These are phyloP conservation scores for Diaporthe sp. DNA, from an alignment of 2,329 filamentous ascomycete species.

Conservation along the genomic window DNA sequence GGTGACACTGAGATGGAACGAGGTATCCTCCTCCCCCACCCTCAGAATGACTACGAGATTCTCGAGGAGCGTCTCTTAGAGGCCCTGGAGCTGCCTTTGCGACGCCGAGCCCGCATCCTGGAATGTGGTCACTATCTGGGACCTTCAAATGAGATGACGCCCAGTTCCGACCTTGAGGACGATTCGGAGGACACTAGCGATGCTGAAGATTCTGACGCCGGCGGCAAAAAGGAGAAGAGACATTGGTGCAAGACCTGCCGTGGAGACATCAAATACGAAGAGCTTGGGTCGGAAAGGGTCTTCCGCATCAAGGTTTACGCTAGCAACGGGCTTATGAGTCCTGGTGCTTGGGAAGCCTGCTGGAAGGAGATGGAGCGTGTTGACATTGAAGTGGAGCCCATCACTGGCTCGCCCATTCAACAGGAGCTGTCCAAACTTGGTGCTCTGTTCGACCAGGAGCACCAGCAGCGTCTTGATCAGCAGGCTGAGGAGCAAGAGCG, in stretches of 20 bases:
- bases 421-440: conserved; percentile 72
- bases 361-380: conserved; percentile 99
- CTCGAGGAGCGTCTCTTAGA: conserved; percentile 84
- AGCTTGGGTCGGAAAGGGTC: conserved; percentile 67
- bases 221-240: conserved; percentile 49
- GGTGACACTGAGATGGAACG: conserved; percentile 81
- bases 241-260: conserved; percentile 72
- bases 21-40: conserved; percentile 82
- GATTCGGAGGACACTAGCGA: conserved; percentile 61
- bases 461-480: conserved; percentile 55
- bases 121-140: conserved; percentile 84
- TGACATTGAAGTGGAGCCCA: conserved; percentile 89
- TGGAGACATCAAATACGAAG: conserved; percentile 68
- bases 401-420: conserved; percentile 71
- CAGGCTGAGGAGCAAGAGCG: conserved; percentile 51
- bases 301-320: conserved; percentile 93
- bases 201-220: conserved; percentile 37
- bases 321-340: conserved; percentile 92
- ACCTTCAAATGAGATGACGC: conserved; percentile 64
- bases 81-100: conserved; percentile 77
- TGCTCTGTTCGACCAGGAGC: conserved; percentile 44
- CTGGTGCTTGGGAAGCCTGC: conserved; percentile 91
- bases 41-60: conserved; percentile 83
- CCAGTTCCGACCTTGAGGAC: conserved; percentile 58
- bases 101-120: conserved; percentile 75